Percentiles rank a stretch among this genome's conserved stretches.
These are phyloP conservation scores for Clausena lansium DNA, from an alignment of 345 rosid species.

Conservation along the genomic window DNA sequence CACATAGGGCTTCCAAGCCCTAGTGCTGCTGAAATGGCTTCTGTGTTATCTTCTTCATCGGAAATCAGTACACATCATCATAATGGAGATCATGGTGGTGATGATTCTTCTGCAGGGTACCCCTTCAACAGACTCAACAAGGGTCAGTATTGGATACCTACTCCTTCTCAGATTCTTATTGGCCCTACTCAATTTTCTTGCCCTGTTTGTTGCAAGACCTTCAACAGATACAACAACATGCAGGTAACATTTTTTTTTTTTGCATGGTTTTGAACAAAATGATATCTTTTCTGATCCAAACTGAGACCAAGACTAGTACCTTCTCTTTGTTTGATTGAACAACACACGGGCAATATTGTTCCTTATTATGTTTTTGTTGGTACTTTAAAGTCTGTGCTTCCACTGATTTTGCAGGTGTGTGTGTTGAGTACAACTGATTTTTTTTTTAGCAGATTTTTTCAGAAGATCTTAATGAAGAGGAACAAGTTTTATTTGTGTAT, in stretches of 20 bases:
- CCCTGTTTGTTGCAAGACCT: slow-evolving; percentile 95
- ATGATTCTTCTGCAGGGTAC: slow-evolving; percentile 39
- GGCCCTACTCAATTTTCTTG: slow-evolving; percentile 98
- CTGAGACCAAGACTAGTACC: slow-evolving; percentile 52
- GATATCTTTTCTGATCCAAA: slow-evolving; percentile 32
- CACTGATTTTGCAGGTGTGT: slow-evolving; percentile 17
- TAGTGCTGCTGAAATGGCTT: slow-evolving; percentile 73
- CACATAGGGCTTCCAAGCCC: slow-evolving; percentile 95
- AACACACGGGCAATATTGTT: slow-evolving; percentile 51
- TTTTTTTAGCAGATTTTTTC: slow-evolving; percentile 23
- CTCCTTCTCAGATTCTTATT: slow-evolving; percentile 95
- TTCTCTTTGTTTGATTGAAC: slow-evolving; percentile 52
- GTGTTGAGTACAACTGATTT: slow-evolving; percentile 20
- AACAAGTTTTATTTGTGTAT: neutral
- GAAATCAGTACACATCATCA: slow-evolving; percentile 35
- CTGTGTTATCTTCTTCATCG: slow-evolving; percentile 55
- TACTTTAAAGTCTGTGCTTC: slow-evolving; percentile 63
- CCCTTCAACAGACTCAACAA: slow-evolving; percentile 70
- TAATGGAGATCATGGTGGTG: slow-evolving; percentile 46
- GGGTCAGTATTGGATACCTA: slow-evolving; percentile 98
- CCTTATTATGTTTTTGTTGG: slow-evolving; percentile 55
- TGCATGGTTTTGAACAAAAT: no score
- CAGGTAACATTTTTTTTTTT: slow-evolving; percentile 44
- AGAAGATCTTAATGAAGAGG: neutral
- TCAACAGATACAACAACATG: slow-evolving; percentile 98